These are phyloP conservation scores for Metarhizium humberi DNA, from an alignment of 2,329 filamentous ascomycete species.

Conservation along the genomic window DNA sequence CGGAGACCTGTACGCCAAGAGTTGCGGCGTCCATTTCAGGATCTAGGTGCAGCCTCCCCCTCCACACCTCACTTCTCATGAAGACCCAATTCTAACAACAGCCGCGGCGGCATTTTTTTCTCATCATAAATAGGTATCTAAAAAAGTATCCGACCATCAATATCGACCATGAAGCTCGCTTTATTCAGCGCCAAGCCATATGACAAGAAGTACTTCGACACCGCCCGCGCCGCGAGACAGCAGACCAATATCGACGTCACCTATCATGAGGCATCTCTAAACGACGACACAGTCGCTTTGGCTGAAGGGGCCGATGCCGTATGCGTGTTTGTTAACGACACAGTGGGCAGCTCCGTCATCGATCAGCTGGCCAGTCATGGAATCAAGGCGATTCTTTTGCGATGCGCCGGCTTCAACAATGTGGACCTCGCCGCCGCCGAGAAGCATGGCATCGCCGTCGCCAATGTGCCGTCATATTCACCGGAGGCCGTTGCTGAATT, in stretches of 20 bases:
- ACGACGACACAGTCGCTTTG: constrained; percentile 44
- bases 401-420: constrained; percentile 62
- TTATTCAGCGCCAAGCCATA: constrained; percentile 58
- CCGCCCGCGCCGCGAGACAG: constrained; percentile 26
- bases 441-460: constrained; percentile 47
- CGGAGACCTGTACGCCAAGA: no score
- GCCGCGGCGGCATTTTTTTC: no score
- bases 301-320: constrained; percentile 45
- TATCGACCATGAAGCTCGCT: constrained; percentile 41
- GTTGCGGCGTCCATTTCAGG: no score
- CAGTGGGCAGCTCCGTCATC: constrained; percentile 41
- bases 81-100: no score
- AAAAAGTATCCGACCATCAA: not conserved
- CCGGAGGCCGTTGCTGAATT: constrained; percentile 64
- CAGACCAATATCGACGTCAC: constrained; percentile 31
- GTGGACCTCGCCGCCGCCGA: constrained; percentile 50
- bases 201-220: constrained; percentile 45
- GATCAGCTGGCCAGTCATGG: constrained; percentile 37
- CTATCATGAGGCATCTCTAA: constrained; percentile 51
- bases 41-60: no score
- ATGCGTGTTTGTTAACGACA: constrained; percentile 62
- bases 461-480: constrained; percentile 59
- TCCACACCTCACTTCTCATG: no score
- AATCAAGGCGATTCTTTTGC: constrained; percentile 50
- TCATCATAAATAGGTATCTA: no score